Base-by-base conservation (phyloP, 2,329 filamentous ascomycete genomes). In the Grosmannia clavigera region DNA sequence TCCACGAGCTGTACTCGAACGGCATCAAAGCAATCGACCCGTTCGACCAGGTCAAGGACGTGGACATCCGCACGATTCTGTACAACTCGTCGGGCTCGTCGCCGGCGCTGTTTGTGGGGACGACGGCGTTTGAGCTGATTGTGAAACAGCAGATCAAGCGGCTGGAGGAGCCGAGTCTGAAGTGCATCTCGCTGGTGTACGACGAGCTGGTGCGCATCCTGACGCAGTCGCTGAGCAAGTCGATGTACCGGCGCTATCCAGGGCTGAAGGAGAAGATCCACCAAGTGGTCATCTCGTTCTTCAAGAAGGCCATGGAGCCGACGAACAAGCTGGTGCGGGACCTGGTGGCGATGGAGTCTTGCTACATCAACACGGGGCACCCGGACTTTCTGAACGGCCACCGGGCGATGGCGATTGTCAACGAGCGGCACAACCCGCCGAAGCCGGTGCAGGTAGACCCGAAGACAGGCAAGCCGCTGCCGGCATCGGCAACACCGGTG, bases 51-150 rank as follows among this genome's bases (percentile, higher is more conserved):
- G 91, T 97, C 73, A 99, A 97, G 78, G 94, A 99, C 72, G 86
- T 92, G 62, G 94, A 99, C 70, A 99, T 99, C 68, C 87, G 95
- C 67, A 97, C 90, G 29, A 92, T 96, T 63, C 82, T 99, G 10
- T 95, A 95, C 83, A 99, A 99, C 82, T 97, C 94, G 29, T 97
- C 94, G n/a, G 94, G 94, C 70, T 94, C 94, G 35, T 96, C 92
- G 1, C 94, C 94, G 0, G 92, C 94, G 2, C 83, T 99, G 9
- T 99, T 99, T 70, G 94, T 99, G 35, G 94, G 94, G 60, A 97
- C 94, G 9, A 95, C 90, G 7, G 94, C 94, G n/a, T 99, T 99
- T 68, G 94, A 99, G 74, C 79, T 96, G 65, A 96, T 99, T 67
- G 92, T 97, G 66, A 99, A 97, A 81, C 90, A 96, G 73, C 92